These are phyloP conservation scores for Tylopilus cervinicoccineus DNA, from an alignment of 768 basidiomycete species.

Conservation along the genomic window DNA sequence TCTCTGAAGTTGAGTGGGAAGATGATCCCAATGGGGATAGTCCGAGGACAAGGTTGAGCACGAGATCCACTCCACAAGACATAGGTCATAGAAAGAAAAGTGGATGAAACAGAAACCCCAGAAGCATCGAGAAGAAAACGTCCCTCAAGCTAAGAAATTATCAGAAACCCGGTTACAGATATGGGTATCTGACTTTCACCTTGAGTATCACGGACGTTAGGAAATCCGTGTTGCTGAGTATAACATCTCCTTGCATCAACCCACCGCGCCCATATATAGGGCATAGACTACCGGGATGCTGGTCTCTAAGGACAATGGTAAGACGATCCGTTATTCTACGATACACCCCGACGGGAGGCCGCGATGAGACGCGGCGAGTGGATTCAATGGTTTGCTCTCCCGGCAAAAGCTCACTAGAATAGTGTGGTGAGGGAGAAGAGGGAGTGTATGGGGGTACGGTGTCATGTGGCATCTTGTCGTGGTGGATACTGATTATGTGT, in stretches of 20 bases:
- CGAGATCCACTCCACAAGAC: constrained; percentile 18
- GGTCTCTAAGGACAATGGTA: constrained; percentile 22
- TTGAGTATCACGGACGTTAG: constrained; percentile 20
- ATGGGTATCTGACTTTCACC: constrained; percentile 11
- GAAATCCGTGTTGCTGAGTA: constrained; percentile 9
- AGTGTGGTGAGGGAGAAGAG: constrained; percentile 48
- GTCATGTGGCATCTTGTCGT: constrained; percentile 7
- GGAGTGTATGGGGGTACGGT: constrained; percentile 49
- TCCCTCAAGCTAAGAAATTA: constrained; percentile 22
- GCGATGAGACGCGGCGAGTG: constrained; percentile 26
- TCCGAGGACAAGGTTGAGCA: constrained; percentile 28
- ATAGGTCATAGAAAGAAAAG: constrained; percentile 16
- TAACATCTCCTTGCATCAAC: constrained; percentile 24
- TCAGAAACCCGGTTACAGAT: not conserved
- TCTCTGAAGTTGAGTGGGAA: constrained; percentile 48
- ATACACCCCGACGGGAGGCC: constrained; percentile 16
- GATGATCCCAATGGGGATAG: constrained; percentile 39
- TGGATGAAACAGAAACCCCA: constrained; percentile 8
- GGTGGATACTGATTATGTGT: not conserved
- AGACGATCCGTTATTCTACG: constrained; percentile 29
- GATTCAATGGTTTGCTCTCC: constrained; percentile 51
- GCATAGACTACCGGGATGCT: constrained; percentile 18
- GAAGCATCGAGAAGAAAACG: constrained; percentile 15
- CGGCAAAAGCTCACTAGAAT: constrained; percentile 46
- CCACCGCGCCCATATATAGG: constrained; percentile 20